Evolutionary conservation across 257 asterid genomes (phyloP), one percentile per base, ranked within the genome.

Genomic region (Striga asiatica): DNA sequence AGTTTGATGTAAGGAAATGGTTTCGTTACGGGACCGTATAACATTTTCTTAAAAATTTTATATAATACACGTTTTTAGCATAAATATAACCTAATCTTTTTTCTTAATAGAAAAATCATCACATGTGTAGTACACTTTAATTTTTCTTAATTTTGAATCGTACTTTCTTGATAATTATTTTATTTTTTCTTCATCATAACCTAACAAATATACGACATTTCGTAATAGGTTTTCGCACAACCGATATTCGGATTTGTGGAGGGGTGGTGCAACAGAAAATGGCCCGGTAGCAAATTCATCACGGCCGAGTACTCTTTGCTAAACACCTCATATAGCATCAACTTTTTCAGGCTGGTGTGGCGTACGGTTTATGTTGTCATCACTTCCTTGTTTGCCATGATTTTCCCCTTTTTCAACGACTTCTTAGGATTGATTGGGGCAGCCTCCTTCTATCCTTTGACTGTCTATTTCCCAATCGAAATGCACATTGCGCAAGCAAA

Each of bases 331-430:
- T 66, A 12, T 54, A 0, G 42, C 63, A 0, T 80, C 57, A 80
- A 75, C 67, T 2, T 69, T 18, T 80, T 77, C 67, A 21, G 81
- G 12, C 17, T 80, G 28, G 69, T 77, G 24, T 80, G 84, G 88
- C 43, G 88, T 28, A 69, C 78, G 0, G 2, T 12, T 0, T 80
- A 77, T 37, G 88, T 80, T 1, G 43, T 77, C 4, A 10, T 77
- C 1, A 74, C 84, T 0, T 52, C 81, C 0, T 2, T 74, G 24
- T 0, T 72, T 4, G 88, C 88, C 35, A 77, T 74, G 88, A 72
- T 77, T 49, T 77, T 80, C 61, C 88, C 88, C 0, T 80, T 77
- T 51, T 80, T 77, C 78, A 80, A 80, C 41, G 78, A 46, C n/a
- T 54, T 80, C 67, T 12, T 80, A 58, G 81, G 88, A 3, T 32